Evolutionary conservation across 768 basidiomycete genomes (phyloP).

Genomic region (Aureoboletus auriporus): DNA sequence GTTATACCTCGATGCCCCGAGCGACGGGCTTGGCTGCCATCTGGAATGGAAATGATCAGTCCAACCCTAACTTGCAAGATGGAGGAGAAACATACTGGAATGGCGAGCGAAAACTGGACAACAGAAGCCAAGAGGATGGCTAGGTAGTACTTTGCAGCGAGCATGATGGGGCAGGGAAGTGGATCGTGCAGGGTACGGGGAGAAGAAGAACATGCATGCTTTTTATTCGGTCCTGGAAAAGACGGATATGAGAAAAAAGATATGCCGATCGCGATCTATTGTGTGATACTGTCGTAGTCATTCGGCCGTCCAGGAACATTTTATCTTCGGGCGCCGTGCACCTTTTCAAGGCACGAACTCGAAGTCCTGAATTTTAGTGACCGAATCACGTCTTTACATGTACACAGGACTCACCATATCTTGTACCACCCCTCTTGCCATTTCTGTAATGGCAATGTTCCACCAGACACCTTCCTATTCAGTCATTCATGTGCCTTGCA

Average conservation of each 20-base stretch:
- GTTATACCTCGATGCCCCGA: conserved; percentile 12
- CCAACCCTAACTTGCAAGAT: not conserved
- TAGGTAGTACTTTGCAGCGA: conserved; percentile 15
- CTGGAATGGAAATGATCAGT: conserved; percentile 8
- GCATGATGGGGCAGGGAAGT: conserved; percentile 14
- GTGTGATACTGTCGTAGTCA: conserved; percentile 12
- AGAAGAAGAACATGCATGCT: conserved; percentile 8
- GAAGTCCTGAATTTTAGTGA: conserved; percentile 1
- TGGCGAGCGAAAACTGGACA: conserved; percentile 19
- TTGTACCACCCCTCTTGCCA: not conserved
- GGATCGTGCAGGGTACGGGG: conserved; percentile 1
- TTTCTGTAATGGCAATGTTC: not conserved
- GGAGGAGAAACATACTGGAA: conserved; percentile 14
- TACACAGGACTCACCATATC: not conserved
- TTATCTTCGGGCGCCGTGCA: conserved; percentile 22
- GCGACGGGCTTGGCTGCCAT: conserved; percentile 6
- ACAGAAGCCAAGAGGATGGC: conserved; percentile 20
- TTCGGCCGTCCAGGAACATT: conserved; percentile 21
- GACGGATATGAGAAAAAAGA: conserved; percentile 23
- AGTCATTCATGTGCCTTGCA: not conserved
- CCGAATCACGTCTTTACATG: not conserved
- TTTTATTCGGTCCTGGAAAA: conserved; percentile 16
- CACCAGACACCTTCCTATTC: not conserved
- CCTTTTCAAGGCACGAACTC: conserved; percentile 21
- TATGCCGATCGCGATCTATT: conserved; percentile 18